Percentiles rank a stretch among this genome's conserved stretches.
Conservation (phyloP, 208 protist genomes). For the Trypanosoma lewisi region DNA sequence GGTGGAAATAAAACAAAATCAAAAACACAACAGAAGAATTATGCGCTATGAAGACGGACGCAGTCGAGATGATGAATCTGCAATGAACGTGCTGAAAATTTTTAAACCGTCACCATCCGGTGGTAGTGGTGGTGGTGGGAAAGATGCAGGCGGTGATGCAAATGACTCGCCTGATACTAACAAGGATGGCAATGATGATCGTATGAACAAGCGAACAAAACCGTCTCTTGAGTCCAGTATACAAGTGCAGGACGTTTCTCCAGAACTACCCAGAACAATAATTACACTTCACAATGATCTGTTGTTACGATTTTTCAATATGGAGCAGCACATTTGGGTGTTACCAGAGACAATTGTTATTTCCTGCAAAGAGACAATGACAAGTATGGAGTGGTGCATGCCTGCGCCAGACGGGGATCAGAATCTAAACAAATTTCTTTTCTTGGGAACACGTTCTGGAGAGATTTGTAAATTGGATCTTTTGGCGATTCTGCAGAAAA, state of each 20-base stretch:
- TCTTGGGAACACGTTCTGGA: constrained; percentile 23
- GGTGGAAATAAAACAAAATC: constrained; percentile 38
- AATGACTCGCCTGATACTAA: constrained; percentile 15
- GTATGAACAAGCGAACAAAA: constrained; percentile 11
- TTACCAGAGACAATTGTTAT: constrained; percentile 55
- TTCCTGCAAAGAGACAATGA: constrained; percentile 50
- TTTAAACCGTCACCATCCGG: too few species aligned
- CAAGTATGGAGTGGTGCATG: constrained; percentile 55
- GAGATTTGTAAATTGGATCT: constrained; percentile 28
- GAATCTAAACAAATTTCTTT: constrained; percentile 11
- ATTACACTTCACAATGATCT: constrained; percentile 61
- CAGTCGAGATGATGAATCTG: constrained; percentile 34
- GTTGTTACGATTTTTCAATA: constrained; percentile 61
- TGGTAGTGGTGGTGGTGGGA: not conserved
- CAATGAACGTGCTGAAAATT: constrained; percentile 11
- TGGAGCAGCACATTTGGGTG: constrained; percentile 50
- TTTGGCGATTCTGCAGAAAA: constrained; percentile 10
- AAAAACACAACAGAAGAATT: constrained; percentile 32
- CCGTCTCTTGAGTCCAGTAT: constrained; percentile 35
- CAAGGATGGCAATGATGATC: not conserved
- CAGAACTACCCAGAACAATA: constrained; percentile 41
- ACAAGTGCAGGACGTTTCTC: constrained; percentile 38
- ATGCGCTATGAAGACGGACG: constrained; percentile 63
- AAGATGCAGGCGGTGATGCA: constrained; percentile 6
- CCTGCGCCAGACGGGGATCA: constrained; percentile 8